Conservation (phyloP, 140 eudicot genomes). For the Erigeron philadelphicus region DNA sequence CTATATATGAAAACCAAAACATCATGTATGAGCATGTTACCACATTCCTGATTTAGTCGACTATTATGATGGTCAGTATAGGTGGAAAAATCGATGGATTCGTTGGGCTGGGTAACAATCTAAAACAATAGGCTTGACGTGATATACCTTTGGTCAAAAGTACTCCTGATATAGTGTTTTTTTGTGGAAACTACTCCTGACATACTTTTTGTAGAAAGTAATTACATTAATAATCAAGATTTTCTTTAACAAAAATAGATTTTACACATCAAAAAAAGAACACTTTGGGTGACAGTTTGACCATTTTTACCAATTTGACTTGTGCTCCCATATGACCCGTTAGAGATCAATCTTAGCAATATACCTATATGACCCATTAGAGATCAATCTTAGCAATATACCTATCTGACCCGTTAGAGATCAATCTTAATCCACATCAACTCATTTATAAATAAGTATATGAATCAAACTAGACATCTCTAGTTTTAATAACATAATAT, state of each 20-base stretch:
- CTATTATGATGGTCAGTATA: background rate
- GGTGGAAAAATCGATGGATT: background rate
- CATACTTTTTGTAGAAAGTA: too few relatives aligned
- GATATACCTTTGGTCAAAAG: too few relatives aligned
- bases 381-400: background rate
- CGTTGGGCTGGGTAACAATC: background rate
- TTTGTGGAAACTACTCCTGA: too few relatives aligned
- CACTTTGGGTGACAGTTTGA: background rate
- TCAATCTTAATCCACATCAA: too few relatives aligned
- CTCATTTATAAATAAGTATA: too few relatives aligned
- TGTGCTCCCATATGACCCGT: constrained; percentile 2
- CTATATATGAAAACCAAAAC: background rate
- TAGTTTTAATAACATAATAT: too few relatives aligned
- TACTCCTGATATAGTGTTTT: too few relatives aligned
- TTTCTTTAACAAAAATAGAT: background rate
- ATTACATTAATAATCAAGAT: too few relatives aligned
- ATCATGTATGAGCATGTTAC: background rate
- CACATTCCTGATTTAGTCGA: background rate
- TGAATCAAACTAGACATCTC: too few relatives aligned
- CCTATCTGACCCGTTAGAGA: background rate
- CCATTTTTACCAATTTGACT: background rate
- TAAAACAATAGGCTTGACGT: too few relatives aligned
- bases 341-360: background rate
- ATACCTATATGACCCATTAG: background rate
- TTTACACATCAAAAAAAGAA: background rate